Evolutionary conservation across 345 rosid species (phyloP).

Genomic region (Moricandia moricandioides): DNA sequence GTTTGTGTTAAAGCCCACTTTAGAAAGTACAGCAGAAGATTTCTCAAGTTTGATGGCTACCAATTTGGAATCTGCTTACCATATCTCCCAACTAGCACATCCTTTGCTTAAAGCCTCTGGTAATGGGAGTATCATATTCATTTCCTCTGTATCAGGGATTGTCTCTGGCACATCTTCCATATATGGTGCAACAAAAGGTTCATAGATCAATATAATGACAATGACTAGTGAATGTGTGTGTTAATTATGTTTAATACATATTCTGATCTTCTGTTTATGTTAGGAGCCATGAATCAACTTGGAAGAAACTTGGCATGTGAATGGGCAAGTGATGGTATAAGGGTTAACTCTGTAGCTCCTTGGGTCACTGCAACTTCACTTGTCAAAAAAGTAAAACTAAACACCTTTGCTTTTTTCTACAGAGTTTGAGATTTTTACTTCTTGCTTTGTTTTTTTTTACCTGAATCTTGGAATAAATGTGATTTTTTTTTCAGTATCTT

Average conservation of each 20-base stretch:
- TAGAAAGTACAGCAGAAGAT: conserved; percentile 27
- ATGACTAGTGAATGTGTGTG: neutral
- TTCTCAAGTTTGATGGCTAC: conserved; percentile 22
- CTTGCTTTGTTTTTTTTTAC: neutral
- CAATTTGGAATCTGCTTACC: conserved; percentile 31
- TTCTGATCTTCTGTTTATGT: neutral
- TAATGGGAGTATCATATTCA: conserved; percentile 49
- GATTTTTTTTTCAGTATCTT: conserved; percentile 14
- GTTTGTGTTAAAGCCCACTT: conserved; percentile 35
- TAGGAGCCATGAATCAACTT: conserved; percentile 35
- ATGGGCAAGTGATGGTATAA: conserved; percentile 25
- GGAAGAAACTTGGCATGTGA: conserved; percentile 32
- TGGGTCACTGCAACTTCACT: conserved; percentile 22
- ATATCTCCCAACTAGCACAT: conserved; percentile 32
- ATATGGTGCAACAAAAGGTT: conserved; percentile 40
- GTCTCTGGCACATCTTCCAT: conserved; percentile 32
- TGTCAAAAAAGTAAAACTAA: neutral
- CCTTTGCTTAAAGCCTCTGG: conserved; percentile 41
- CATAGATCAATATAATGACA: neutral
- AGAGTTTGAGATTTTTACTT: neutral
- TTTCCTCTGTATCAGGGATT: conserved; percentile 46
- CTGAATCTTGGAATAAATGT: neutral
- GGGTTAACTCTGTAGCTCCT: conserved; percentile 28
- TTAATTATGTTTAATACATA: neutral
- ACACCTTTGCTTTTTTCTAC: neutral